Base-by-base conservation (phyloP, 495 filamentous ascomycete species). In the Lindgomyces ingoldianus region DNA sequence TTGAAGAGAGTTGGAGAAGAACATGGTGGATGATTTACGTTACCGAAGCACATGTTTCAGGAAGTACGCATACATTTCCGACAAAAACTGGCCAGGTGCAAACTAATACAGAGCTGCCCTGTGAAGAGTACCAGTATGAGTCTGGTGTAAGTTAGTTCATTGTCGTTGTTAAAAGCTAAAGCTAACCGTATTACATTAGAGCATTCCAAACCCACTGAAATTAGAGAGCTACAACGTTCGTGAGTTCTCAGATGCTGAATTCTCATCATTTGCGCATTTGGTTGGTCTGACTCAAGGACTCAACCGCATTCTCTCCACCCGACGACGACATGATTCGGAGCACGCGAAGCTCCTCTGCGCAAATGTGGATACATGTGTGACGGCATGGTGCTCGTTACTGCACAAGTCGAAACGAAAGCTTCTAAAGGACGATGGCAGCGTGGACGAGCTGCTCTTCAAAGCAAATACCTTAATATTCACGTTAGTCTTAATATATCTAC, bases 21-120 rank as follows among this genome's bases (percentile, higher is more conserved):
- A 95, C 91, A 12, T 95, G 91, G 91, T 96, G 91, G 91, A 89
- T 94, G 65, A 72, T 96, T 30, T 95, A 87, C 70, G 81, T 93
- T 47, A 82, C 91, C 8, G 91, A 96, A 68, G 79, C 76, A 14
- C 74, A 83, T 63, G 67, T 83, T 53, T 82, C 83, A 9, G 79
- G 68, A 1, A 67, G 72, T 25, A 67, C 68, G 45, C 68, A 71
- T 76, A 54, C 60, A 18, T 69, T 76, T 19, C 74, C 72, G 27
- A 69, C 62, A 1, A 69, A 74, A 16, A 68, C 56, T 6, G 67
- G 68, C 10, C 67, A 73, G 48, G 64, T 46, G 9, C 45, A 58
- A 3, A 36, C 30, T 4, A 61, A 47, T 14, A 53, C 76, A 64
- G 71, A 52, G 71, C 75, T 93, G 16, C 90, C 90, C 0, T 92